Conservation (phyloP, 192 early-diverging fungal species). For the Entophlyctis luteolus region DNA sequence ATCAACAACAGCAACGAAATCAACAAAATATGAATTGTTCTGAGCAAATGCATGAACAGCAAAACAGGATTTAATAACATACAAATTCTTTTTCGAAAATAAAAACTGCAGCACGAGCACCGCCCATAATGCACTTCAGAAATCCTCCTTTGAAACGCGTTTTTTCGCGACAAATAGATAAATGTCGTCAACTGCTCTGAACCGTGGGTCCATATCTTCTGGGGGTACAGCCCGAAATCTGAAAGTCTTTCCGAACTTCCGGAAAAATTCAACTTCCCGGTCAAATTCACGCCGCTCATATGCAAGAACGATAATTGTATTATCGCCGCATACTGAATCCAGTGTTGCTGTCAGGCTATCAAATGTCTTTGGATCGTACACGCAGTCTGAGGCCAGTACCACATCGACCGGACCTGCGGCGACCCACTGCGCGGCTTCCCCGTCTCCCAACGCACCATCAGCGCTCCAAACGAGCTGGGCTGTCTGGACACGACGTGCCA, state of each 20-base stretch:
- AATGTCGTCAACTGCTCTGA: conserved; percentile 35
- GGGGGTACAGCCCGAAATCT: conserved; percentile 29
- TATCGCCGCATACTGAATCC: conserved; percentile 2
- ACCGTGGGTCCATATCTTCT: conserved; percentile 33
- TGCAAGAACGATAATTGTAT: conserved; percentile 31
- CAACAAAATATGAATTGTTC: not conserved
- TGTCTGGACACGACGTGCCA: not conserved
- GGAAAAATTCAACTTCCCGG: conserved; percentile 40
- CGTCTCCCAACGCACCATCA: not conserved
- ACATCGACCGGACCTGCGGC: not conserved
- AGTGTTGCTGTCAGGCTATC: conserved; percentile 29
- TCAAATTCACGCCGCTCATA: conserved; percentile 45
- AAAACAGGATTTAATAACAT: too few relatives aligned
- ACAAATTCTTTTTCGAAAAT: too few relatives aligned
- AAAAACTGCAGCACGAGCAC: too few relatives aligned
- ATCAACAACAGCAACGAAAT: not conserved
- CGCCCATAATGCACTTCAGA: not conserved
- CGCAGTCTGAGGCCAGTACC: conserved; percentile 29
- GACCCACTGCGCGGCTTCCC: conserved; percentile 7
- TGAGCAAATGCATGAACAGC: too few relatives aligned
- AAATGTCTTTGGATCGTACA: conserved; percentile 29
- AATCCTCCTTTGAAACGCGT: conserved; percentile 5
- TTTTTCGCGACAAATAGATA: conserved; percentile 38
- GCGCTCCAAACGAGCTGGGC: conserved; percentile 2
- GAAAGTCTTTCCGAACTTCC: conserved; percentile 31